Evolutionary conservation across 495 filamentous ascomycete genomes (phyloP).

Genomic region (Filosporella fistucella): DNA sequence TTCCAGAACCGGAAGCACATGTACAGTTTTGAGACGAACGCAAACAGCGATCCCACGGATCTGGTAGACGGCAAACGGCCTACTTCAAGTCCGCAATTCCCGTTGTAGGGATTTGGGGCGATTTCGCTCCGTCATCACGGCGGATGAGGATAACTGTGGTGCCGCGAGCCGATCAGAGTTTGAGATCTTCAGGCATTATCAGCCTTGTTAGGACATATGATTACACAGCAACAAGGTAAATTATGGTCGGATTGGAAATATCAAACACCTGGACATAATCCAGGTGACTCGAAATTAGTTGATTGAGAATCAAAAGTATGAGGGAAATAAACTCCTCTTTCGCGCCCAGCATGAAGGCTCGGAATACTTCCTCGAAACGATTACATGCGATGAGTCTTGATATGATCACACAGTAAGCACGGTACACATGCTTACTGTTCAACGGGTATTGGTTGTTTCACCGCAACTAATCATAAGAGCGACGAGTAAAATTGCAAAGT

Average conservation of each 20-base stretch:
- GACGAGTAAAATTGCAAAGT: neutral
- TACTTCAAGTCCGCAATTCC: no score
- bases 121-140: slow-evolving; percentile 13
- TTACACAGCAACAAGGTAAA: slow-evolving; percentile 1
- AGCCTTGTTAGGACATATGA: no score
- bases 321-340: no score
- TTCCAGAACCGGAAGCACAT: neutral
- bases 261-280: neutral
- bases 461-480: neutral
- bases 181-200: no score
- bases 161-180: neutral
- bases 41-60: no score
- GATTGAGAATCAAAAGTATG: neutral
- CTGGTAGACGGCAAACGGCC: no score
- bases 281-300: neutral
- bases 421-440: slow-evolving; percentile 4
- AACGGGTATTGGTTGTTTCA: neutral
- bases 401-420: slow-evolving; percentile 6
- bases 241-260: neutral
- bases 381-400: neutral
- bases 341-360: neutral
- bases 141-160: neutral
- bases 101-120: no score
- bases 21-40: neutral
- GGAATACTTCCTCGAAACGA: neutral